Conservation (phyloP, 768 basidiomycete species). For the Sporobolomyces pararoseus region DNA sequence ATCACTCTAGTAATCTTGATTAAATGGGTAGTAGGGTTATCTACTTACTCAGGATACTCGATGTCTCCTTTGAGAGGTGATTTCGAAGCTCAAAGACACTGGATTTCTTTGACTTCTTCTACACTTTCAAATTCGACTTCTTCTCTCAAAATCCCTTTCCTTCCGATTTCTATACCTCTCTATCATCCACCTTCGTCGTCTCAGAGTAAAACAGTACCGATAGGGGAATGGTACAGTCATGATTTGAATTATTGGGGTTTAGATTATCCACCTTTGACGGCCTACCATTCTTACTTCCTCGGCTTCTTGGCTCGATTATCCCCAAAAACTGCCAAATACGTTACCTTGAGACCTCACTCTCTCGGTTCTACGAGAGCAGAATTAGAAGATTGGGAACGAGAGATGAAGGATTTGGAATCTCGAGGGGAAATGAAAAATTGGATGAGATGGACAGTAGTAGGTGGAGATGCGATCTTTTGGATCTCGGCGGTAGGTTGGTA, state of each 20-base stretch:
- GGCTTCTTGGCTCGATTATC: slow-evolving; percentile 28
- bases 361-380: slow-evolving; percentile 54
- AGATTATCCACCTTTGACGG: slow-evolving; percentile 91
- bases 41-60: slow-evolving; percentile 70
- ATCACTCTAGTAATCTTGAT: slow-evolving; percentile 50
- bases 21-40: slow-evolving; percentile 68
- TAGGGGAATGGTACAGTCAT: slow-evolving; percentile 77
- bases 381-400: slow-evolving; percentile 70
- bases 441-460: slow-evolving; percentile 74
- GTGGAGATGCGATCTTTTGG: slow-evolving; percentile 67
- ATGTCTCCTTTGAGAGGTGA: slow-evolving; percentile 46
- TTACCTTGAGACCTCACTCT: slow-evolving; percentile 22
- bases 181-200: background rate
- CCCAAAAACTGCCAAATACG: slow-evolving; percentile 4
- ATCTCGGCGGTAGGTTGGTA: slow-evolving; percentile 69
- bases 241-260: slow-evolving; percentile 89
- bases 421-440: slow-evolving; percentile 52
- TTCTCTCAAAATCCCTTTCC: slow-evolving; percentile 38
- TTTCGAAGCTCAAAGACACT: slow-evolving; percentile 48
- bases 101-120: slow-evolving; percentile 46
- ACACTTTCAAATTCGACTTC: background rate
- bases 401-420: slow-evolving; percentile 55
- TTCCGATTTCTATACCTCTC: slow-evolving; percentile 24
- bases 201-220: slow-evolving; percentile 50
- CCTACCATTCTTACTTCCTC: slow-evolving; percentile 55